phyloP scores from a whole-genome alignment of 2,329 filamentous ascomycete species.

The Aspergillus udagawae region DNA sequence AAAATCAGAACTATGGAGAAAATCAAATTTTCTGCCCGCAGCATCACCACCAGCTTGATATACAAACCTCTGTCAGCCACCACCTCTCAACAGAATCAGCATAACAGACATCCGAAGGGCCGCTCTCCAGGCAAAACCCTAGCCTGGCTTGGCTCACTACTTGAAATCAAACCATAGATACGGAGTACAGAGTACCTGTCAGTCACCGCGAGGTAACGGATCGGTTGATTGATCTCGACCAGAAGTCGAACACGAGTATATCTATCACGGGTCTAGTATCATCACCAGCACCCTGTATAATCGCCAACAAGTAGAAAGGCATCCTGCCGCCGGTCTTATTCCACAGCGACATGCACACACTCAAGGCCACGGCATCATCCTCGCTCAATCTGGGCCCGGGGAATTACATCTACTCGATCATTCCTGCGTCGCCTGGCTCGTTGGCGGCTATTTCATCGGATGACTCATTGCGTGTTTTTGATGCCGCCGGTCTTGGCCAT shows the following conservation, averaged over 20 bases:
- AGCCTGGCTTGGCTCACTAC: neutral
- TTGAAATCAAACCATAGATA: too few relatives aligned
- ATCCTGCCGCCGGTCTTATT: neutral
- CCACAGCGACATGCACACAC: constrained; percentile 26
- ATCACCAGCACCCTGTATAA: neutral
- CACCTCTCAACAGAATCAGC: neutral
- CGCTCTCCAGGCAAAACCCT: too few relatives aligned
- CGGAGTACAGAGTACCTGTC: too few relatives aligned
- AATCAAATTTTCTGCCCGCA: neutral
- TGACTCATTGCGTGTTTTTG: constrained; percentile 42
- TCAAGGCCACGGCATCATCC: constrained; percentile 30
- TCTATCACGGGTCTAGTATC: neutral
- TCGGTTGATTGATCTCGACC: too few relatives aligned
- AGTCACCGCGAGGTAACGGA: too few relatives aligned
- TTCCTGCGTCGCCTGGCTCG: constrained; percentile 22
- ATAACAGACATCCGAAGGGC: neutral
- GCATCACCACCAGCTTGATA: neutral
- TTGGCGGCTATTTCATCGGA: constrained; percentile 45
- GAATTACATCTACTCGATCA: constrained; percentile 43
- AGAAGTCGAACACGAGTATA: neutral
- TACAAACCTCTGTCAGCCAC: neutral
- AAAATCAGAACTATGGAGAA: neutral
- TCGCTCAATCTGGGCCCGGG: constrained; percentile 36
- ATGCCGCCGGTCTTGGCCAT: constrained; percentile 31
- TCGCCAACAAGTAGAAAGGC: neutral